Conservation (phyloP, 1,284 basidiomycete genomes). For the Pterulicium gracile region DNA sequence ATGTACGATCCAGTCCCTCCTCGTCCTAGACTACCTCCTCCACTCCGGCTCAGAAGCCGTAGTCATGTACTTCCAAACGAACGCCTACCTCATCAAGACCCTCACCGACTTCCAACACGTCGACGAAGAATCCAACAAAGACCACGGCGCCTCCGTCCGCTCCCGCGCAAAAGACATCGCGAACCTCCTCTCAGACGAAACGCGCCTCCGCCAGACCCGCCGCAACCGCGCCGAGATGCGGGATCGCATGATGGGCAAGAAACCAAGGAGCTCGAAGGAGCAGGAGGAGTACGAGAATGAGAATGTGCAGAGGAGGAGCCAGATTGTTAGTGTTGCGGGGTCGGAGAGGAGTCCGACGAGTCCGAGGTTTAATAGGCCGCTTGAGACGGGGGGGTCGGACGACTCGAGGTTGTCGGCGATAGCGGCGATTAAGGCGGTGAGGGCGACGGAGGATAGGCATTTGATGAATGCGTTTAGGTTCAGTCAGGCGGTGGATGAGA, state of each 20-base stretch:
- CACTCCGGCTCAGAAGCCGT: slow-evolving; percentile 98
- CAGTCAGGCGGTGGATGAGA: slow-evolving; percentile 81
- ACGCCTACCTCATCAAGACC: slow-evolving; percentile 97
- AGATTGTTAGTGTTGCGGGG: slow-evolving; percentile 65
- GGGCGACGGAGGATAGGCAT: background rate
- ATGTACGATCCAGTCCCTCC: slow-evolving; percentile 48
- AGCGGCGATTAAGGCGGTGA: background rate
- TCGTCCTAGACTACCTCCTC: slow-evolving; percentile 92
- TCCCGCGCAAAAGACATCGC: slow-evolving; percentile 99
- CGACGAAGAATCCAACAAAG: slow-evolving; percentile 90
- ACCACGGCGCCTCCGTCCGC: slow-evolving; percentile 96
- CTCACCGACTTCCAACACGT: slow-evolving; percentile 98
- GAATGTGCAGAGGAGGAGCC: slow-evolving; percentile 38
- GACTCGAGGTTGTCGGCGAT: slow-evolving; percentile 56
- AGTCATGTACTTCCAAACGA: slow-evolving; percentile 97
- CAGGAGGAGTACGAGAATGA: slow-evolving; percentile 18
- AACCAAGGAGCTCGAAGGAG: background rate
- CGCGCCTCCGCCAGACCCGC: slow-evolving; percentile 79
- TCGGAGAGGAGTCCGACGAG: slow-evolving; percentile 76
- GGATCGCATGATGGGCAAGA: slow-evolving; percentile 73
- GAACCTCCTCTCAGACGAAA: slow-evolving; percentile 86
- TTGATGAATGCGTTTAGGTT: slow-evolving; percentile 54
- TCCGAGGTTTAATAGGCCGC: slow-evolving; percentile 72
- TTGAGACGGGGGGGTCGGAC: slow-evolving; percentile 62
- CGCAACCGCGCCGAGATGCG: slow-evolving; percentile 84